Percentiles rank a stretch among this genome's conserved stretches.
These are phyloP conservation scores for sorghum (Sorghum bicolor) DNA, from an alignment of 176 grass and related monocot species.

Conservation along the genomic window Sorghum_bicolor_NCBIv3 NC_012873.2:65465001-65465500, in stretches of 20 bases:
- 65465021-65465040: too few relatives aligned
- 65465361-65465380: too few relatives aligned
- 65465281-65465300: background rate
- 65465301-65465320: too few relatives aligned
- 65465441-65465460: background rate
- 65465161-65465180: background rate
- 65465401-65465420: background rate
- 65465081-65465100: too few relatives aligned
- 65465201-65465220: background rate
- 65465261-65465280: background rate
- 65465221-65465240: background rate
- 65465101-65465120: background rate
- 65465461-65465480: background rate
- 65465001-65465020: too few relatives aligned
- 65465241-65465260: background rate
- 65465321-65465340: too few relatives aligned
- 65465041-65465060: too few relatives aligned
- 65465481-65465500: slow-evolving; percentile 28
- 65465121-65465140: background rate
- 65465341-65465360: too few relatives aligned
- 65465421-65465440: slow-evolving; percentile 30
- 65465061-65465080: too few relatives aligned
- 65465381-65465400: background rate
- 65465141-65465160: background rate
- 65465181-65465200: too few relatives aligned